Evolutionary conservation across 495 filamentous ascomycete genomes (phyloP).

Genomic region (Penicillium cosmopolitanum): DNA sequence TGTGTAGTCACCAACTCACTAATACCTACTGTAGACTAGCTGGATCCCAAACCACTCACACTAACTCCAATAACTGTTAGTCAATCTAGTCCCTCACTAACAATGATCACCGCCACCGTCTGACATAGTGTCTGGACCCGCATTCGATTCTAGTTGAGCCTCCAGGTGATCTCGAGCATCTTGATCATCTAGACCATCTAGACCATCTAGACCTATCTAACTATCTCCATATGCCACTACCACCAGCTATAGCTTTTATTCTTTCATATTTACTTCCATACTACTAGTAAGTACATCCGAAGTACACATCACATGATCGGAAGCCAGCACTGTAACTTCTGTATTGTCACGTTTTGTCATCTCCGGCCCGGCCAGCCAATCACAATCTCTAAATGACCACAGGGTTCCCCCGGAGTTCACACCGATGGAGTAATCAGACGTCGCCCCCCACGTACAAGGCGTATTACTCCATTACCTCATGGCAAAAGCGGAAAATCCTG

Average conservation of each 20-base stretch:
- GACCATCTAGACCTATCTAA: too few species aligned
- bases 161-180: too few species aligned
- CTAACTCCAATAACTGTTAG: not conserved
- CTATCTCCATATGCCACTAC: too few species aligned
- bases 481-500: slow-evolving; percentile 14
- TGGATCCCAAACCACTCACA: not conserved
- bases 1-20: too few species aligned
- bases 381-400: not conserved
- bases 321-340: slow-evolving; percentile 2
- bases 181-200: too few species aligned
- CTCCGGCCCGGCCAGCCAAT: slow-evolving; percentile 10
- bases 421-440: not conserved
- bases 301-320: slow-evolving; percentile 13
- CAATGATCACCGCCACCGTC: not conserved
- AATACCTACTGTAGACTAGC: too few species aligned
- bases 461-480: slow-evolving; percentile 31
- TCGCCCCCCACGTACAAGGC: slow-evolving; percentile 3
- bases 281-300: not conserved
- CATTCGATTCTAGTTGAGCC: too few species aligned
- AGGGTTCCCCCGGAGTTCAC: not conserved
- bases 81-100: not conserved
- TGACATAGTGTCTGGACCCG: not conserved
- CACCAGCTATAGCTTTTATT: too few species aligned
- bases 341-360: slow-evolving; percentile 22
- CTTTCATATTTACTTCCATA: not conserved